Base-by-base conservation (phyloP, 1,139 yeast species). In the Meyerozyma sp. region DNA sequence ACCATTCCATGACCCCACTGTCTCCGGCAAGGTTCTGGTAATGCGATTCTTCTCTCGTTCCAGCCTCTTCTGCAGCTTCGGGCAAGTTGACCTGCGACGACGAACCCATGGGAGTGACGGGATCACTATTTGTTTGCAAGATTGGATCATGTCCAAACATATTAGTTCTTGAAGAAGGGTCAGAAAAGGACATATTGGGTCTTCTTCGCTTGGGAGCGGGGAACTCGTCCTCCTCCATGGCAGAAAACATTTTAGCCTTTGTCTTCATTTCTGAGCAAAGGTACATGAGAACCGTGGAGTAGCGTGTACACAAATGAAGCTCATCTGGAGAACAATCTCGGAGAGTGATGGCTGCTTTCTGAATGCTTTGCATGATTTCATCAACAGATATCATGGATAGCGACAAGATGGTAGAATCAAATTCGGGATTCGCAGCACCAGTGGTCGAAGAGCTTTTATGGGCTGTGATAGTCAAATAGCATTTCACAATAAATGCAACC, bases 321-420 rank as follows among this genome's bases (percentile, higher is more conserved):
- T 87, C 95, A 63, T 90, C 97, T 0, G 96, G 96, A 0, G 95
- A 80, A 38, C 96, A 85, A 52, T 87, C 95, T 44, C 89, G 68
- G 36, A 90, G 65, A 1, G 86, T 82, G 21, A 81, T 75, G 0
- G 96, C 94, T 1, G 94, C 86, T 42, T 76, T 75, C 53, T 82
- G 85, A 45, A 90, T 81, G 40, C 82, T 74, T 30, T 74, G 75
- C 29, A 86, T 70, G 14, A 88, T 83, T 46, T 85, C 93, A 44
- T 82, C 88, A 7, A 79, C 74, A 1, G 89, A 82, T 14, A 84
- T 82, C 39, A 82, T 76, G 36, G 86, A 79, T 36, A 85, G 60
- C 8, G 82, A 75, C 37, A 84, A 59, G 26, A 84, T 75, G 2
- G 82, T 77, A 7, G 77, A 67, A 46, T 73, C 79, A 45, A 66